Conservation (phyloP, 495 filamentous ascomycete genomes). For the Baudoinia panamericana region DNA sequence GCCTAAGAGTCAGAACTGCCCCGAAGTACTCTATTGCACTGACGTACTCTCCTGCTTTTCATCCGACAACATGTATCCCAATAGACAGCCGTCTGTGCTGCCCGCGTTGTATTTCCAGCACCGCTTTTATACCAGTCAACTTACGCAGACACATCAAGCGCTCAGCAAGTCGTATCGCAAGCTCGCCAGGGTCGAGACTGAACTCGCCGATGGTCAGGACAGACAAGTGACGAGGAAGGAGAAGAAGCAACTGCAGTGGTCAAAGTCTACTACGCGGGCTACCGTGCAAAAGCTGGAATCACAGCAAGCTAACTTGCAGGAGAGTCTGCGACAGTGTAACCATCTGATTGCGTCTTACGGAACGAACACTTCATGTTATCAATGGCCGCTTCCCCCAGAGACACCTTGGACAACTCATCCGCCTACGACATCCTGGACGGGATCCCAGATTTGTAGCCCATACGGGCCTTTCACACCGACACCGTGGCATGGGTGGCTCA, state of each 20-base stretch:
- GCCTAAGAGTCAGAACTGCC: background rate
- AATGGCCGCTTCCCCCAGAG: background rate
- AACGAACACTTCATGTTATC: background rate
- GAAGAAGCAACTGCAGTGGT: conserved; percentile 14
- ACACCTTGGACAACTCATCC: conserved; percentile 2
- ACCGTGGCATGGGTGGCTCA: conserved; percentile 1
- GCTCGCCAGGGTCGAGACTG: conserved; percentile 5
- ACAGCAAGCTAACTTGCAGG: conserved; percentile 7
- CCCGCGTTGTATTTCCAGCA: conserved; percentile 6
- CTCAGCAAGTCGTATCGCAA: conserved; percentile 12
- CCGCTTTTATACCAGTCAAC: conserved; percentile 8
- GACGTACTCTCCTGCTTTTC: background rate
- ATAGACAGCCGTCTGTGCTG: conserved; percentile 7
- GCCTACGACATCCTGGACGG: background rate
- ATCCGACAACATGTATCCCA: background rate
- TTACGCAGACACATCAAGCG: conserved; percentile 8
- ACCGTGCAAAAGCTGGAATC: conserved; percentile 7
- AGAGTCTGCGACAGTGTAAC: conserved; percentile 10
- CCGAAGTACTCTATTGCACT: background rate
- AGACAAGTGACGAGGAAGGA: conserved; percentile 1
- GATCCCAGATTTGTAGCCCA: background rate
- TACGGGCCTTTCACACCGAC: conserved; percentile 4
- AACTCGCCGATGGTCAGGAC: background rate
- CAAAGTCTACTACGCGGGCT: background rate
- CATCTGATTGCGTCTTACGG: conserved; percentile 4